Percentiles rank a stretch among this genome's conserved stretches.
phyloP scores from a whole-genome alignment of 2,329 filamentous ascomycete species.

The Zopfia rhizophila region DNA sequence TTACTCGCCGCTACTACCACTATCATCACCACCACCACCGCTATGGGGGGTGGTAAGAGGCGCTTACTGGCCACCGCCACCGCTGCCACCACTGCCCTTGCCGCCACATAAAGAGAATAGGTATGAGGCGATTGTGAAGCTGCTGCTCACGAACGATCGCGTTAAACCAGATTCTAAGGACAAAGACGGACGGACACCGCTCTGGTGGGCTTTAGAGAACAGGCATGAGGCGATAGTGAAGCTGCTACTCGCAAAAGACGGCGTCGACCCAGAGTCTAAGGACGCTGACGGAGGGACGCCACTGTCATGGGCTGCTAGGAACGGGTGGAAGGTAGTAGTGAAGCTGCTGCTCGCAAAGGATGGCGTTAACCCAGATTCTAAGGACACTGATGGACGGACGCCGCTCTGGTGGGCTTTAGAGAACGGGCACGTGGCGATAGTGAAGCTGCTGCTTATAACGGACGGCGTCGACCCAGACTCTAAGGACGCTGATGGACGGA shows the following conservation, averaged over 20 bases:
- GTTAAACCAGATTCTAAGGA: slow-evolving; percentile 11
- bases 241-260: slow-evolving; percentile 12
- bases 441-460: slow-evolving; percentile 2
- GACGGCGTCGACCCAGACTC: slow-evolving; percentile 5
- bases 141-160: too few species aligned
- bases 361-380: slow-evolving; percentile 4
- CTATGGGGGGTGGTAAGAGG: too few species aligned
- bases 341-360: slow-evolving; percentile 2
- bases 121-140: slow-evolving; percentile 1
- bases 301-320: slow-evolving; percentile 1
- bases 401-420: slow-evolving; percentile 1
- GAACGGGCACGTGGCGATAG: background rate
- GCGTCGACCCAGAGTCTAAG: slow-evolving; percentile 3
- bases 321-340: slow-evolving; percentile 2
- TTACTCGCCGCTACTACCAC: too few species aligned
- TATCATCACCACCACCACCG: too few species aligned
- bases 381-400: background rate
- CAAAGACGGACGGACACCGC: background rate
- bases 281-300: slow-evolving; percentile 1
- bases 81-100: too few species aligned
- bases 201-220: background rate
- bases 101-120: too few species aligned
- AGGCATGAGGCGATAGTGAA: slow-evolving; percentile 12
- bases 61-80: too few species aligned
- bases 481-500: slow-evolving; percentile 6